Evolutionary conservation across 176 grass and related monocot species (phyloP).

Genomic region (Neostapfia colusana): DNA sequence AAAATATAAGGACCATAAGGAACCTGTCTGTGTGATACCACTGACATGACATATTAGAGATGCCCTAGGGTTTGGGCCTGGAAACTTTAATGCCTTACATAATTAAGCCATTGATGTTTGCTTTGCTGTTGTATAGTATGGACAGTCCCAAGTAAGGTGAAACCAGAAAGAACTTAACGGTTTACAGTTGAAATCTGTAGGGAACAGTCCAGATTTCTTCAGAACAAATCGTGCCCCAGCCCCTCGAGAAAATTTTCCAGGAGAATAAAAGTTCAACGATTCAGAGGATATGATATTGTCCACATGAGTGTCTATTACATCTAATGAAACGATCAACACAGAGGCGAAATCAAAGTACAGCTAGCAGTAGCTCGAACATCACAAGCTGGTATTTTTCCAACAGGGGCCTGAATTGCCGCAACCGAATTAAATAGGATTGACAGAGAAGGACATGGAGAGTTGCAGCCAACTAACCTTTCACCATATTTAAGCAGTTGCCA

Average conservation of each 20-base stretch:
- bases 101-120: background rate
- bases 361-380: constrained; percentile 33
- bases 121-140: background rate
- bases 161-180: background rate
- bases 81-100: constrained; percentile 1
- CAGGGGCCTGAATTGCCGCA: constrained; percentile 15
- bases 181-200: constrained; percentile 5
- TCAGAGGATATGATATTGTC: constrained; percentile 15
- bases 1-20: constrained; percentile 25
- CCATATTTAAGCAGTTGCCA: constrained; percentile 43
- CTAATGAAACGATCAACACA: constrained; percentile 18
- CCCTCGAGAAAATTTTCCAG: background rate
- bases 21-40: constrained; percentile 22
- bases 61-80: background rate
- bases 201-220: background rate
- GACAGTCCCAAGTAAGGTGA: background rate
- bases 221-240: background rate
- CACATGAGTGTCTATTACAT: background rate
- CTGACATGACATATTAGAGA: background rate
- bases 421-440: constrained; percentile 17
- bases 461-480: constrained; percentile 50
- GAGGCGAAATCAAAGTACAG: constrained; percentile 44
- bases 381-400: constrained; percentile 8
- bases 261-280: constrained; percentile 12
- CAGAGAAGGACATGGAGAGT: constrained; percentile 10